A percentile compares a stretch with the other conserved stretches of the same genome.
Conservation (phyloP, 768 basidiomycete genomes). For the Pisolithus albus region DNA sequence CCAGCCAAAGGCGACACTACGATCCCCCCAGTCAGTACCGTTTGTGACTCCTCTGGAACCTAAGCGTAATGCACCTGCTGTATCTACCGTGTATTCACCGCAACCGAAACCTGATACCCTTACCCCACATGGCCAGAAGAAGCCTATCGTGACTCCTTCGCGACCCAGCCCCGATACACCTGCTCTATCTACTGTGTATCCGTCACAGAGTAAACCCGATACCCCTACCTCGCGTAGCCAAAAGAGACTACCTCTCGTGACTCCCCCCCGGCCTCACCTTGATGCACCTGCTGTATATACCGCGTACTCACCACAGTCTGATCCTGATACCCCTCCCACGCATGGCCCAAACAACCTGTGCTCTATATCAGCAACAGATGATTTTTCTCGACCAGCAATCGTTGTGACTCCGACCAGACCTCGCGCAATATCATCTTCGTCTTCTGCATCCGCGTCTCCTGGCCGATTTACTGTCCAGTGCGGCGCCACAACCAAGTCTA, state of each 20-base stretch:
- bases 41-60: constrained; percentile 24
- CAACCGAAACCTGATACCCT: constrained; percentile 1
- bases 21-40: background rate
- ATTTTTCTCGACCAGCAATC: constrained; percentile 9
- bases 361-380: constrained; percentile 1
- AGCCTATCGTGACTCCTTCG: constrained; percentile 6
- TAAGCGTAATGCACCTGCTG: constrained; percentile 22
- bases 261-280: constrained; percentile 30
- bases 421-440: constrained; percentile 15
- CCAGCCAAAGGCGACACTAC: background rate
- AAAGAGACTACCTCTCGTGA: constrained; percentile 12
- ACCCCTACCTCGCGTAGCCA: constrained; percentile 14
- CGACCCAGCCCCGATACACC: constrained; percentile 10
- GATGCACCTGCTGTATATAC: constrained; percentile 5
- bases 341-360: background rate
- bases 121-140: constrained; percentile 4
- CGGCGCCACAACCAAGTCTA: constrained; percentile 56
- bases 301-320: background rate
- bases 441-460: constrained; percentile 13
- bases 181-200: background rate
- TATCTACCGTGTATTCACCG: background rate
- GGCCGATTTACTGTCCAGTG: constrained; percentile 39
- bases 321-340: constrained; percentile 8
- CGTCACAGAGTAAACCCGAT: background rate
- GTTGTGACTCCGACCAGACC: constrained; percentile 13